These are phyloP conservation scores for Prorocentrum cordatum DNA, from an alignment of 169 alveolate genomes.

Conservation along the genomic window DNA sequence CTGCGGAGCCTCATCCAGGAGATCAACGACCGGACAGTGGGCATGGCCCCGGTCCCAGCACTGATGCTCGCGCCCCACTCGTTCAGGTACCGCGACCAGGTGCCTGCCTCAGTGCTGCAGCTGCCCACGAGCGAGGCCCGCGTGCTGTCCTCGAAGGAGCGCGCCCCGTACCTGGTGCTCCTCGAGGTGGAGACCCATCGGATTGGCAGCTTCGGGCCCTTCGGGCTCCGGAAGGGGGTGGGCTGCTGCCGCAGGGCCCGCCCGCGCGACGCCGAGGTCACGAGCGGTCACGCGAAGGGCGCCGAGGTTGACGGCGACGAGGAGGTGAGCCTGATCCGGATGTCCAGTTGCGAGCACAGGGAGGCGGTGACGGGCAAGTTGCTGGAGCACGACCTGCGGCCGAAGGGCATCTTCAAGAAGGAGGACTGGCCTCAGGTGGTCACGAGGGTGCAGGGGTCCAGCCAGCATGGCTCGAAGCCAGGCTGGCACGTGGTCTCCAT, in stretches of 20 bases:
- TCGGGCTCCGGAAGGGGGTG: background rate
- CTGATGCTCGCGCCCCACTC: too few relatives aligned
- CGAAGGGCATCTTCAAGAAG: slow-evolving; percentile 45
- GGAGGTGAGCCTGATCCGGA: background rate
- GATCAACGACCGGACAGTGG: too few relatives aligned
- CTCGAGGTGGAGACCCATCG: background rate
- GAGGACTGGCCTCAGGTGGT: slow-evolving; percentile 42
- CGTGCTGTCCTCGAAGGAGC: slow-evolving; percentile 21
- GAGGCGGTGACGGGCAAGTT: background rate
- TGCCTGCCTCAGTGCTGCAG: too few relatives aligned
- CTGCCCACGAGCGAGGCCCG: slow-evolving; percentile 61
- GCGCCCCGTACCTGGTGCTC: slow-evolving; percentile 54
- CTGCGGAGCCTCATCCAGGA: too few relatives aligned
- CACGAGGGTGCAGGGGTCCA: background rate
- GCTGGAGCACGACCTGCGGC: slow-evolving; percentile 52
- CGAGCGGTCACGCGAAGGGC: background rate
- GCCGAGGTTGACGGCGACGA: background rate
- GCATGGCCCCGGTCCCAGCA: too few relatives aligned
- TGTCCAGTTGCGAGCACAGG: background rate
- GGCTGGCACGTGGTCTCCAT: slow-evolving; percentile 56
- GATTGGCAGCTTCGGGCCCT: background rate
- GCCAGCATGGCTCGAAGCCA: background rate
- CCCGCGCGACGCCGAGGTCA: slow-evolving; percentile 5
- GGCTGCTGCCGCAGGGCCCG: background rate
- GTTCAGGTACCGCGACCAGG: too few relatives aligned